Conservation (phyloP, 768 basidiomycete genomes). For the Podaxis mareebaensis region DNA sequence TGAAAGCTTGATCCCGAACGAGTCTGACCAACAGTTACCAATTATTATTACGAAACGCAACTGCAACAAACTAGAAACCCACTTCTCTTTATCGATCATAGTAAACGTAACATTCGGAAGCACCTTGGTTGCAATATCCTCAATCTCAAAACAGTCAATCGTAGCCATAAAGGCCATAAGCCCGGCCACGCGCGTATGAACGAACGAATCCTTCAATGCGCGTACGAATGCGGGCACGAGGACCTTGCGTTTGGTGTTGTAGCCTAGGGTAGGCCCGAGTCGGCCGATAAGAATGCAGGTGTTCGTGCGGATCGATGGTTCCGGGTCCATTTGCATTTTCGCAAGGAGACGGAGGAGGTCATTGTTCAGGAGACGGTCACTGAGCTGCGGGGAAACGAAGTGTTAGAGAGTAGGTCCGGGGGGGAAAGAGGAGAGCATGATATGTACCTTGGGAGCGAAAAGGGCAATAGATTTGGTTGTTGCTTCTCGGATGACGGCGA, state of each 20-base stretch:
- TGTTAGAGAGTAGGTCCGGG: background rate
- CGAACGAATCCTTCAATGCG: slow-evolving; percentile 87
- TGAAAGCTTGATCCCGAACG: slow-evolving; percentile 96
- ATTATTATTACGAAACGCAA: background rate
- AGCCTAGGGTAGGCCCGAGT: slow-evolving; percentile 79
- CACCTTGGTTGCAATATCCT: slow-evolving; percentile 88
- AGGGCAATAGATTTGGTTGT: slow-evolving; percentile 87
- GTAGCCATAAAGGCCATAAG: slow-evolving; percentile 96
- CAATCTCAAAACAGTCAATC: slow-evolving; percentile 82
- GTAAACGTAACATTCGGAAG: slow-evolving; percentile 82
- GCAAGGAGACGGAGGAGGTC: slow-evolving; percentile 92
- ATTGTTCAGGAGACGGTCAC: slow-evolving; percentile 92
- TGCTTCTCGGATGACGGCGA: slow-evolving; percentile 91
- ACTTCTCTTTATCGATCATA: slow-evolving; percentile 94
- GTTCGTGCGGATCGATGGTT: slow-evolving; percentile 95
- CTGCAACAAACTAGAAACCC: slow-evolving; percentile 21
- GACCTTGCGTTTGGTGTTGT: slow-evolving; percentile 94
- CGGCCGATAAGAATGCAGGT: slow-evolving; percentile 95
- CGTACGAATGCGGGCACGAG: slow-evolving; percentile 93
- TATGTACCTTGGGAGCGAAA: slow-evolving; percentile 76
- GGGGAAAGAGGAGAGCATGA: background rate
- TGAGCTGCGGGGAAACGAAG: slow-evolving; percentile 52
- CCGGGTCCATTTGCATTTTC: slow-evolving; percentile 88
- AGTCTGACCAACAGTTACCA: slow-evolving; percentile 45
- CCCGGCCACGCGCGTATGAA: slow-evolving; percentile 91